phyloP scores from a whole-genome alignment of 1,284 basidiomycete species.

The Ustilago tritici region DNA sequence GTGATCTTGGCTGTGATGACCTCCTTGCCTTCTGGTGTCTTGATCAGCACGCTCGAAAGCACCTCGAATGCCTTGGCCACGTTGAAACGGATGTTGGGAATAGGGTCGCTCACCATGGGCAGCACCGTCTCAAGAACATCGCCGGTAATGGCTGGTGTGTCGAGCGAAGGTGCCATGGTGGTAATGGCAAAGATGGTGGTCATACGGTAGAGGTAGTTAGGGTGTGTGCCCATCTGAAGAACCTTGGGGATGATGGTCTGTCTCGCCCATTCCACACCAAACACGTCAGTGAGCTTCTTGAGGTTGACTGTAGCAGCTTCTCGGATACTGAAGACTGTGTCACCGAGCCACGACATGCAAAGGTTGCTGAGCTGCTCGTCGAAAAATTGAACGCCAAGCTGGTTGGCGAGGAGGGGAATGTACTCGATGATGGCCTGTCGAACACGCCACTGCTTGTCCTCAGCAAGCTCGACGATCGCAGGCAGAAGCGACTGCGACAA shows the following conservation, averaged over 20 bases:
- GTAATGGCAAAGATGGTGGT: slow-evolving; percentile 99
- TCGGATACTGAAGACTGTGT: slow-evolving; percentile 97
- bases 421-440: slow-evolving; percentile 99
- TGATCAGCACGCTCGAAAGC: slow-evolving; percentile 79
- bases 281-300: slow-evolving; percentile 97
- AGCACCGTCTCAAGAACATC: slow-evolving; percentile 89
- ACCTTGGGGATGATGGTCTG: slow-evolving; percentile 96
- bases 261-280: slow-evolving; percentile 97
- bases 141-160: slow-evolving; percentile 83
- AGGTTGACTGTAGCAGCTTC: slow-evolving; percentile 97
- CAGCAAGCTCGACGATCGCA: slow-evolving; percentile 96
- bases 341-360: slow-evolving; percentile 99
- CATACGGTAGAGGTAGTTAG: slow-evolving; percentile 98
- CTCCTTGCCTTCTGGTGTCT: slow-evolving; percentile 79
- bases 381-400: slow-evolving; percentile 96
- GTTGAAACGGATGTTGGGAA: slow-evolving; percentile 99
- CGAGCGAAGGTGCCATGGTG: slow-evolving; percentile 93
- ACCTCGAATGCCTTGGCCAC: slow-evolving; percentile 85
- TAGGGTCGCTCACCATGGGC: slow-evolving; percentile 87
- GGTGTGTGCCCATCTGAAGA: slow-evolving; percentile 95
- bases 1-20: slow-evolving; percentile 81
- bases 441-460: slow-evolving; percentile 99
- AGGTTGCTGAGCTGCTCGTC: slow-evolving; percentile 96
- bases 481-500: slow-evolving; percentile 95
- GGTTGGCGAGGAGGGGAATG: slow-evolving; percentile 93